These are phyloP conservation scores for Lichtheimia hyalospora DNA, from an alignment of 371 early-diverging fungal species.

Conservation along the genomic window DNA sequence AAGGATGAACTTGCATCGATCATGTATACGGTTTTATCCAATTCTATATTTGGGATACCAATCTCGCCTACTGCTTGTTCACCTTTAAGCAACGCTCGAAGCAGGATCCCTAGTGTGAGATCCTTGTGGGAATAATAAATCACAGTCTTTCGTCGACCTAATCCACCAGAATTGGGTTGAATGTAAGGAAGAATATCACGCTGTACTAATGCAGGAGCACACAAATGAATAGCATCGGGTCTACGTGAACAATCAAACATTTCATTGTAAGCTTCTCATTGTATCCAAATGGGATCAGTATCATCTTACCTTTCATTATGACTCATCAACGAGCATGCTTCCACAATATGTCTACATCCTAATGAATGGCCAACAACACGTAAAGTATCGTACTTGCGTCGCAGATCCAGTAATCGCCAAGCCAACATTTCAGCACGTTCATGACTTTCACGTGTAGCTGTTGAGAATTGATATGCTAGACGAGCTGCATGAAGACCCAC, in stretches of 20 bases:
- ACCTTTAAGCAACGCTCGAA: constrained; percentile 36
- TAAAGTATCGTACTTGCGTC: constrained; percentile 38
- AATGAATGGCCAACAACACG: constrained; percentile 49
- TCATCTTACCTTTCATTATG: constrained; percentile 30
- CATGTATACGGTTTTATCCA: constrained; percentile 29
- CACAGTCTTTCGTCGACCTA: constrained; percentile 31
- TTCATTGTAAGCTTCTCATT: neutral
- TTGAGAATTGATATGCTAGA: constrained; percentile 40
- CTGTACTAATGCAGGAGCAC: constrained; percentile 44
- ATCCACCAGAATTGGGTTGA: constrained; percentile 20
- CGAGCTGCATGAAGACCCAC: constrained; percentile 41
- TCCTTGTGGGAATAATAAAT: constrained; percentile 48
- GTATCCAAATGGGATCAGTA: no score
- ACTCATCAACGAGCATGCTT: constrained; percentile 41
- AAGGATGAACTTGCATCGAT: constrained; percentile 37
- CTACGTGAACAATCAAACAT: constrained; percentile 10
- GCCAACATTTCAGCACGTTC: constrained; percentile 50
- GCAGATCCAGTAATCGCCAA: constrained; percentile 37
- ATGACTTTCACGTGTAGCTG: constrained; percentile 35
- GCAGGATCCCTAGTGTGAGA: constrained; percentile 39
- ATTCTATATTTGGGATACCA: constrained; percentile 26
- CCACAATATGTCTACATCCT: constrained; percentile 50
- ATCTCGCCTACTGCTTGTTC: constrained; percentile 46
- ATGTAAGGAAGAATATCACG: constrained; percentile 35
- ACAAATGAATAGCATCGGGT: constrained; percentile 47